phyloP scores from a whole-genome alignment of 768 basidiomycete species.

The Hygrophoropsis aurantiaca region DNA sequence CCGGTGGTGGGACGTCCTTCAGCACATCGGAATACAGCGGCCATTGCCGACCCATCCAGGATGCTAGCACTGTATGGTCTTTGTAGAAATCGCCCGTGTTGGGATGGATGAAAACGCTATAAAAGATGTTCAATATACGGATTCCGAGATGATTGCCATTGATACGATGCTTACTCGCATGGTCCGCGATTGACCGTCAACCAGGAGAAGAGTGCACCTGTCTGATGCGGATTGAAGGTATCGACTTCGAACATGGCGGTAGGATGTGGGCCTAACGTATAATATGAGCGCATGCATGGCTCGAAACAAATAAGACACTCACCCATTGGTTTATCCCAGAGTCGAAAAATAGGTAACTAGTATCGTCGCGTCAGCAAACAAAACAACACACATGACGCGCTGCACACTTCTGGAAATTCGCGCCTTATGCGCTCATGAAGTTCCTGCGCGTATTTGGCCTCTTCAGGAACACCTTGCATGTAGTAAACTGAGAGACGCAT shows the following conservation, averaged over 20 bases:
- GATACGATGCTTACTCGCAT: slow-evolving; percentile 58
- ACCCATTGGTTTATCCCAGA: slow-evolving; percentile 68
- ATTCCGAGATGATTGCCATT: not conserved
- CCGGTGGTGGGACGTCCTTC: too few species aligned
- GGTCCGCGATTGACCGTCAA: slow-evolving; percentile 67
- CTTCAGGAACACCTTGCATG: slow-evolving; percentile 39
- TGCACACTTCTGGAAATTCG: slow-evolving; percentile 60
- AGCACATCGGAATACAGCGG: slow-evolving; percentile 48
- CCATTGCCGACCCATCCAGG: slow-evolving; percentile 69
- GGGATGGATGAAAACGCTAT: slow-evolving; percentile 68
- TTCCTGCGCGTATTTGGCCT: slow-evolving; percentile 46
- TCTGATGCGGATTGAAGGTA: slow-evolving; percentile 64
- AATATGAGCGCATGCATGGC: too few species aligned
- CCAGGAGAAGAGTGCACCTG: slow-evolving; percentile 68
- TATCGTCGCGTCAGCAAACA: slow-evolving; percentile 1
- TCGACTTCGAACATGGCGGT: slow-evolving; percentile 74
- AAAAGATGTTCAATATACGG: not conserved
- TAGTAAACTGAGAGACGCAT: slow-evolving; percentile 48
- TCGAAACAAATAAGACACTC: slow-evolving; percentile 11
- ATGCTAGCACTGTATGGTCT: slow-evolving; percentile 62
- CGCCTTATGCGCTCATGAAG: slow-evolving; percentile 58
- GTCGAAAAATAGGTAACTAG: slow-evolving; percentile 58
- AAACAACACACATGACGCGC: not conserved
- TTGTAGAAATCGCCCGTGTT: slow-evolving; percentile 56
- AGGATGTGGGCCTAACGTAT: slow-evolving; percentile 57